These are phyloP conservation scores for Pythium myriotylum DNA, from an alignment of 352 stramenopile genomes.

Conservation along the genomic window DNA sequence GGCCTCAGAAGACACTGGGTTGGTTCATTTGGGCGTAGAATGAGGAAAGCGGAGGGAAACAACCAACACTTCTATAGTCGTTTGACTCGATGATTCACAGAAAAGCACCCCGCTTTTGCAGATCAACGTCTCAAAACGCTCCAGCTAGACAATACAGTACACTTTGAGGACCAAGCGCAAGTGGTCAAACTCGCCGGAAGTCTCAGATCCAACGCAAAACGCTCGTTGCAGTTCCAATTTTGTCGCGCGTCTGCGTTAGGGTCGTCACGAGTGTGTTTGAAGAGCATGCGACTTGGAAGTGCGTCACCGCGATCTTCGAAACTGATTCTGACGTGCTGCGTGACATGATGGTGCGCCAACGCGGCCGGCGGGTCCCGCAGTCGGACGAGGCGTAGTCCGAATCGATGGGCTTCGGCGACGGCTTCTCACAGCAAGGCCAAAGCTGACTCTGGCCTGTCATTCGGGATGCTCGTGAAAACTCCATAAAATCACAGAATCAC, in stretches of 20 bases:
- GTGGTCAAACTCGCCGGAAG: slow-evolving; percentile 17
- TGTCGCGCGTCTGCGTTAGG: slow-evolving; percentile 18
- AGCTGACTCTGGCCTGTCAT: slow-evolving; percentile 18
- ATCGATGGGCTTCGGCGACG: slow-evolving; percentile 18
- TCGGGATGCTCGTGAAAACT: slow-evolving; percentile 38
- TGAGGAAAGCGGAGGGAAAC: not conserved
- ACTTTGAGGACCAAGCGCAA: not conserved
- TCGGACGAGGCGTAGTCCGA: slow-evolving; percentile 30
- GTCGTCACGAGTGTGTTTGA: slow-evolving; percentile 29
- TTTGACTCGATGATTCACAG: too few species aligned
- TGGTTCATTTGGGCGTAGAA: not conserved
- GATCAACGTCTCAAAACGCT: too few species aligned
- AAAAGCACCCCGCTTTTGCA: too few species aligned
- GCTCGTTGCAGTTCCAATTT: slow-evolving; percentile 59
- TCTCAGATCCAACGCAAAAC: slow-evolving; percentile 49
- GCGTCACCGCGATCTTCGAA: slow-evolving; percentile 42
- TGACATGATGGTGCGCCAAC: slow-evolving; percentile 32
- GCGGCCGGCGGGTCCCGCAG: slow-evolving; percentile 50
- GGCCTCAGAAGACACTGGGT: not conserved
- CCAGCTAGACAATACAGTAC: too few species aligned
- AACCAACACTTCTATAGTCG: too few species aligned
- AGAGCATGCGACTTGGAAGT: slow-evolving; percentile 62
- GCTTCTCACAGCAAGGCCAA: slow-evolving; percentile 29
- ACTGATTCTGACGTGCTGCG: slow-evolving; percentile 31
- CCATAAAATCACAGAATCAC: slow-evolving; percentile 54